These are phyloP conservation scores for Ogataea pini DNA, from an alignment of 805 yeast species.

Conservation along the genomic window DNA sequence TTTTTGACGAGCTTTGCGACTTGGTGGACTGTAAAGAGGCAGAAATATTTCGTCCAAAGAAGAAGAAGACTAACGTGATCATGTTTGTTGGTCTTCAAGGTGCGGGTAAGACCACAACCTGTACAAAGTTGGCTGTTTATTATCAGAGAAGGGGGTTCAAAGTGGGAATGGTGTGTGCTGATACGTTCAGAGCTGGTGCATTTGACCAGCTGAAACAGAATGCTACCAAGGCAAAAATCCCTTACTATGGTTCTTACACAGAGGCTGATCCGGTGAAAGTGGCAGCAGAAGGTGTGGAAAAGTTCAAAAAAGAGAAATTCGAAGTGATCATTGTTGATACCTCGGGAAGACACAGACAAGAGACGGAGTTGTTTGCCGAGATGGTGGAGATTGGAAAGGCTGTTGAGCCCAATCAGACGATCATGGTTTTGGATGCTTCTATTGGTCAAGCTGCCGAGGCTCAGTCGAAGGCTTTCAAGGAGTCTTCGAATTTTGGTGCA, in stretches of 20 bases:
- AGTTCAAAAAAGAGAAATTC: slow-evolving; percentile 86
- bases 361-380: slow-evolving; percentile 84
- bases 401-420: slow-evolving; percentile 91
- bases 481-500: slow-evolving; percentile 90
- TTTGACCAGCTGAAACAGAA: slow-evolving; percentile 97
- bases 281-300: slow-evolving; percentile 86
- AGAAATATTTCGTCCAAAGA: slow-evolving; percentile 72
- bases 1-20: slow-evolving; percentile 87
- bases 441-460: slow-evolving; percentile 98
- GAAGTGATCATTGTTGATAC: slow-evolving; percentile 96
- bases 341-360: slow-evolving; percentile 97
- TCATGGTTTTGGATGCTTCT: slow-evolving; percentile 96
- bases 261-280: slow-evolving; percentile 95
- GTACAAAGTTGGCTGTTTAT: slow-evolving; percentile 94
- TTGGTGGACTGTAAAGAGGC: slow-evolving; percentile 69
- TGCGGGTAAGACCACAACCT: slow-evolving; percentile 97
- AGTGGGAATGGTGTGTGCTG: slow-evolving; percentile 97
- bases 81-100: slow-evolving; percentile 99
- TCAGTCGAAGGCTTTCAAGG: slow-evolving; percentile 93
- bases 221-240: slow-evolving; percentile 92
- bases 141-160: slow-evolving; percentile 92
- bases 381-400: slow-evolving; percentile 91
- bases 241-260: slow-evolving; percentile 91
- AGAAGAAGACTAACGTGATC: slow-evolving; percentile 74
- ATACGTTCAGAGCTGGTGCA: slow-evolving; percentile 99